phyloP scores from a whole-genome alignment of 192 early-diverging fungal species.

The Coemansia sp. region DNA sequence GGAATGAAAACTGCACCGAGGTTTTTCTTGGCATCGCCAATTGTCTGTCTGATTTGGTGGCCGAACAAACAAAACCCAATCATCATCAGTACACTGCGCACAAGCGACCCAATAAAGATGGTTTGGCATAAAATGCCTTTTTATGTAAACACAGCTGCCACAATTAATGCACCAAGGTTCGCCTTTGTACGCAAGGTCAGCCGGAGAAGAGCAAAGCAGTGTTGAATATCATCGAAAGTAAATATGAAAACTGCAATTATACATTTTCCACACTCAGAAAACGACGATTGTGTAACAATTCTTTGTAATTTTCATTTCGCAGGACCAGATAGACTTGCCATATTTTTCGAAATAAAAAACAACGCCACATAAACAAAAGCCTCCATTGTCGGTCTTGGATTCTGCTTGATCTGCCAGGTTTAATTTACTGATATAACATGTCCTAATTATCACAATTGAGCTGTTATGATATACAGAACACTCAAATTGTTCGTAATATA shows the following conservation, averaged over 20 bases:
- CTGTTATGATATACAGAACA: neutral
- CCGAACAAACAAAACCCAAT: neutral
- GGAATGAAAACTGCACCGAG: neutral
- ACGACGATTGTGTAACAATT: neutral
- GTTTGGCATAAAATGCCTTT: neutral
- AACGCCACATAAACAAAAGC: slow-evolving; percentile 1
- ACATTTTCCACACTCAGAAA: too few relatives aligned
- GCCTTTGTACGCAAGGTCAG: neutral
- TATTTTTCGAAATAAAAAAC: neutral
- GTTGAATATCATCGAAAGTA: neutral
- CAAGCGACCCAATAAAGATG: neutral
- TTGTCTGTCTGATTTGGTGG: neutral
- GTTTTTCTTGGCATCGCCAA: neutral
- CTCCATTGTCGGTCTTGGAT: too few relatives aligned
- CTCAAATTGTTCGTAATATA: too few relatives aligned
- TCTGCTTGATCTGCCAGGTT: too few relatives aligned
- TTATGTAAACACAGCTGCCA: neutral
- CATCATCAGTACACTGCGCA: neutral
- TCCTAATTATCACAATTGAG: neutral
- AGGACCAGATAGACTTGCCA: neutral
- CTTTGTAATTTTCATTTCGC: neutral
- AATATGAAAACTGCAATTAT: too few relatives aligned
- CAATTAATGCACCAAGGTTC: neutral
- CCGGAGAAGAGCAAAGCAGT: too few relatives aligned
- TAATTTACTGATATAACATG: neutral